Evolutionary conservation across 495 filamentous ascomycete species (phyloP).

Genomic region (Podospora sp.): DNA sequence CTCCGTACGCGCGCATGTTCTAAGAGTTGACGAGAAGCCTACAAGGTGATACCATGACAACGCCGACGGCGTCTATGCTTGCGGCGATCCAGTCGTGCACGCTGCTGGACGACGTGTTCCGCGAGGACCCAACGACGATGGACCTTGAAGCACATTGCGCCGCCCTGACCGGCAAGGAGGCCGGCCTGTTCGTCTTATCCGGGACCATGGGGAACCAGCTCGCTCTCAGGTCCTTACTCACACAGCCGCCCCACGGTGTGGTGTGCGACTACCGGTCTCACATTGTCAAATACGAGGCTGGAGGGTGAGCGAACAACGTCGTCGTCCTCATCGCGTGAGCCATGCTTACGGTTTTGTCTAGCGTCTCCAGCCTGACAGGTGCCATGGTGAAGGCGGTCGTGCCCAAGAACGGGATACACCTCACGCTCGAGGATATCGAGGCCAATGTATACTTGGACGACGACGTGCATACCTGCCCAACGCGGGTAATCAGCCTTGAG

Average conservation of each 20-base stretch:
- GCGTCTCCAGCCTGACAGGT: conserved; percentile 59
- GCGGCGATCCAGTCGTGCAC: conserved; percentile 59
- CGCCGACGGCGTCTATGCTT: conserved; percentile 82
- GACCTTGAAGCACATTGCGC: conserved; percentile 72
- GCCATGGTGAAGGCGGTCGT: conserved; percentile 61
- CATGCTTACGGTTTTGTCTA: conserved; percentile 26
- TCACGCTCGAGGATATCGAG: conserved; percentile 75
- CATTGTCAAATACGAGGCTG: conserved; percentile 72
- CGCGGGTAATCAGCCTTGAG: conserved; percentile 78
- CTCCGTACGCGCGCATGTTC: not conserved
- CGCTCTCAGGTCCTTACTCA: conserved; percentile 66
- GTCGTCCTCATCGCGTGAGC: not conserved
- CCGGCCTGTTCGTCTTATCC: conserved; percentile 75
- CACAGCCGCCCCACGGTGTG: conserved; percentile 70
- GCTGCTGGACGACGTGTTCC: conserved; percentile 81
- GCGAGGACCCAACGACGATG: conserved; percentile 77
- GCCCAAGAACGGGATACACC: conserved; percentile 67
- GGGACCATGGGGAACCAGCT: conserved; percentile 93
- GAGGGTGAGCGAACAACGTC: conserved; percentile 49
- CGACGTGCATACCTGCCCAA: conserved; percentile 66
- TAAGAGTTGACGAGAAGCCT: not conserved
- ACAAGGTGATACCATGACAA: conserved; percentile 81
- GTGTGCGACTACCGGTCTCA: conserved; percentile 69
- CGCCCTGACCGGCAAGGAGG: conserved; percentile 69
- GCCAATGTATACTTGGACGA: conserved; percentile 52